Evolutionary conservation across 345 rosid species (phyloP), one percentile per base, ranked within the genome.

Genomic region (Acer saccharum): DNA sequence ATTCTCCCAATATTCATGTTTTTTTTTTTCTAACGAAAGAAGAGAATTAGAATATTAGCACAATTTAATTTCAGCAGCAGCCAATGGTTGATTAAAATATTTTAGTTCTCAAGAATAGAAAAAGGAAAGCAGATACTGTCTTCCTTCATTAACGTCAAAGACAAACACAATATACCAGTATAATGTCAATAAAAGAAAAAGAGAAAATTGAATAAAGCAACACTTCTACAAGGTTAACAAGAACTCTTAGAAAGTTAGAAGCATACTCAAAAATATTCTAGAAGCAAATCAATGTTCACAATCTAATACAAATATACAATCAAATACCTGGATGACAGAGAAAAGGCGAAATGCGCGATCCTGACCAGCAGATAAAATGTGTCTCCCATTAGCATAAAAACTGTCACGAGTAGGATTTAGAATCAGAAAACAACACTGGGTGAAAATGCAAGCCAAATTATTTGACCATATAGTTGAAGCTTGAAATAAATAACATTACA

Each of bases 331-430:
- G 67, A 96, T 82, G 41, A 94, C 86, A 27, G 99, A 96, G 86
- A 96, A 96, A 74, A 96, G 90, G 46, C 94, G 98, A 77, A 96
- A 96, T 27, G 97, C 97, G 50, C 99, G 97, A 84, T 96, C 99
- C 83, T 90, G 98, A 77, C 99, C 98, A 80, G 97, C 99, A 80
- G 98, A 96, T 69, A 96, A 85, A 80, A 96, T 92, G 80, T 96
- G 99, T 69, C 98, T 90, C 67, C 99, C 99, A 87, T 96, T 94
- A 68, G 98, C 91, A 85, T 94, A 96, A 85, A 91, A 96, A 87
- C 99, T 96, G 89, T n/a, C 76, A 77, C 60, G 76, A 61, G 66
- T 4, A 55, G 48, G 81, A 77, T 70, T 77, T 58, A 52, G 29
- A 72, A 71, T 54, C 10, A 3, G 58, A 29, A 65, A 39, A 27